Base-by-base conservation (phyloP, 148 eudicot genomes). In the Persicaria maculosa region DNA sequence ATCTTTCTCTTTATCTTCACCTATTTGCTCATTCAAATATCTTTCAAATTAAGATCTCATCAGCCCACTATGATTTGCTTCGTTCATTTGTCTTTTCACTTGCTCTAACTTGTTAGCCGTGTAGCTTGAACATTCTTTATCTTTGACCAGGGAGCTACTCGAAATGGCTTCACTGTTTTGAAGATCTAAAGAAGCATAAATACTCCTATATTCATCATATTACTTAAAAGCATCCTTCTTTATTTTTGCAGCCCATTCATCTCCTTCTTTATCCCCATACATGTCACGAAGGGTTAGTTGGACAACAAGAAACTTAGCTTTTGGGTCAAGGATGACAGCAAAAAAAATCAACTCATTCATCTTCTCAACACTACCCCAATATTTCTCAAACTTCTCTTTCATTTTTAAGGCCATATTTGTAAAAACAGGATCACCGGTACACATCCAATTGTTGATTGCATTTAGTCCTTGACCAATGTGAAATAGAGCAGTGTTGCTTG, bases 371-470 rank as follows among this genome's bases (percentile, higher is more conserved):
- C 59, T 16, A 6, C 76, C 67, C 31, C n/a, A 31, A 43, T 73
- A 73, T 47, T 53, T 73, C 4, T 73, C 75, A 73, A 22, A 44
- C 9, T 73, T 52, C 6, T 9, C 36, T 53, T 36, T 73, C 48
- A 47, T 73, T 53, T 48, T 57, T 1, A 12, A 36, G n/a, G 8
- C 45, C 75, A 73, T 25, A 0, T 31, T 31, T 31, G 36, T 2
- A 31, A 31, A 31, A 31, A 31, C 36, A 31, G 36, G 36, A 9
- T 6, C 9, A 1, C 7, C 19, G 31, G 22, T 6, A 5, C 0
- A 68, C 71, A 6, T 36, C 36, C 36, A 31, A 31, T 31, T 31
- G 36, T 31, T 31, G 36, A 31, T 31, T 2, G 36, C 36, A 31
- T 31, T 31, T 31, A 31, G 36, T 0, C 0, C 36, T 31, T 31